Evolutionary conservation across 306 rosid species (phyloP), one percentile per base, ranked within the genome.

Genomic region (Acmispon strigosus): DNA sequence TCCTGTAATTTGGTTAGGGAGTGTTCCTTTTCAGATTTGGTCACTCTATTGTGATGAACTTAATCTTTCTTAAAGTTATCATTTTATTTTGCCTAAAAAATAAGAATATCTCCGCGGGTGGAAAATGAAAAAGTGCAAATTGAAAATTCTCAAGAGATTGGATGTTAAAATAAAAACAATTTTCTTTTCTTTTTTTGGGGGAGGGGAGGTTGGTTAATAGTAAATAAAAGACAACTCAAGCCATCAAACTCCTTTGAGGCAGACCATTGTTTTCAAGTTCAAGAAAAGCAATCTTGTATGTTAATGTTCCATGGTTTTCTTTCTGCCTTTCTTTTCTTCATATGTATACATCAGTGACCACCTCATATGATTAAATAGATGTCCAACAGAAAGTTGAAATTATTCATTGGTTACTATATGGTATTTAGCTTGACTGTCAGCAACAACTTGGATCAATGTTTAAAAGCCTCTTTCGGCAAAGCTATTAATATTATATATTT

Each of bases 241-340:
- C 50, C 47, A 72, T 47, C 54, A 51, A 36, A 71, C 9, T 62
- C 8, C 69, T 17, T 36, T 49, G 78, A 72, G 19, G 58, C 41
- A 65, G 6, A 78, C 47, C 42, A 50, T 49, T 50, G 48, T 11
- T 24, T 65, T 78, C 64, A 78, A 39, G 51, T 49, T 62, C 20
- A 72, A 70, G 55, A 57, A 48, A 64, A 16, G 43, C 48, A 32
- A 77, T 69, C 47, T 55, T 55, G 2, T 22, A 36, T 20, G 10
- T 51, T 9, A 47, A 29, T 17, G 62, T 52, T 70, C 32, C 5
- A 27, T 49, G 18, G 13, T 9, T 24, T 51, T 54, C 64, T 41
- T 13, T 15, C 3, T 58, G 32, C n/a, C 70, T 50, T 52, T 8
- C 24, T 56, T 49, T 37, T 72, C 61, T 50, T 17, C 24, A 7